Base-by-base conservation (phyloP, 2,329 filamentous ascomycete species). In the Plectosphaerella sp. region DNA sequence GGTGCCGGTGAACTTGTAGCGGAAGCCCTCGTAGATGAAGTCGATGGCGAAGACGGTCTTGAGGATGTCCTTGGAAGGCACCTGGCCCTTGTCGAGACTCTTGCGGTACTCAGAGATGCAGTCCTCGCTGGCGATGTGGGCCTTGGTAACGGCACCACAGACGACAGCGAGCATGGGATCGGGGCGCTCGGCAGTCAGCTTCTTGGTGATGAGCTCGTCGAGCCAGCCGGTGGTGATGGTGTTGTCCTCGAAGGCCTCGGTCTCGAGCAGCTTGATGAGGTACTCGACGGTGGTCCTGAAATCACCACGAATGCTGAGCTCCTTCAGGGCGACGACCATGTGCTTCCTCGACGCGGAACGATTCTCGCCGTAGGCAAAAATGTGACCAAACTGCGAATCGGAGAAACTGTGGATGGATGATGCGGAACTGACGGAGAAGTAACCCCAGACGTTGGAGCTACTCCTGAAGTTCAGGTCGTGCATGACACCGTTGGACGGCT, bases 351-450 rank as follows among this genome's bases (percentile, higher is more conserved):
- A 99, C 24, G 94, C 92, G 48, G 91, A 88, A 70, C 94, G 87
- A 77, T 95, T 99, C 80, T 99, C 94, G 56, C 94, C 94, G 63
- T 97, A 99, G 49, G 94, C 95, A 72, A 99, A 99, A 62, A 99
- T 99, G 75, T 99, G 94, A 74, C 94, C 94, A 63, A 99, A 99
- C 68, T 99, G 94, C 66, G 89, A 95, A 77, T 99, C 94, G 8
- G 94, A 97, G 81, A 96, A 99, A 72, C 91, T 97, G 83, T 99
- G 94, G 60, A 99, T 99, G 72, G 92, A 92, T 76, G 92, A 93
- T 52, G 91, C 87, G 10, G 92, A 94, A 76, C 92, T 90, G 70
- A 99, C 94, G 50, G 94, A 99, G 84, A 99, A 99, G 75, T 99
- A 99, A 80, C 94, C 94, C 94, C 94, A 99, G 52, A 97, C 94